Percentiles rank a stretch among this genome's conserved stretches.
phyloP scores from a whole-genome alignment of 2,329 filamentous ascomycete species.

The Pseudogymnoascus sp. region DNA sequence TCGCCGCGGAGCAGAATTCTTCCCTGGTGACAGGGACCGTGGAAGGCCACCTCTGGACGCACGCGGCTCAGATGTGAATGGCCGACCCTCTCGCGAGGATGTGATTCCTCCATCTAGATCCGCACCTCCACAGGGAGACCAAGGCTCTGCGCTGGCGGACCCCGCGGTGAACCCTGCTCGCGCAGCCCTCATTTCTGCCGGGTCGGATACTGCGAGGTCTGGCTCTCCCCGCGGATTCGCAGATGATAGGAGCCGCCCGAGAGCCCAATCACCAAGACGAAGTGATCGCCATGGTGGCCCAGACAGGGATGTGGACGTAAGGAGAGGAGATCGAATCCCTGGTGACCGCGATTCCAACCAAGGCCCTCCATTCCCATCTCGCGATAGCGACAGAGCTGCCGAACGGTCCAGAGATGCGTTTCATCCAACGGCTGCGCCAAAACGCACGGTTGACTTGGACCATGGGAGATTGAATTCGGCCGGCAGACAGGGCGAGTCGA shows the following conservation, averaged over 20 bases:
- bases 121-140: conserved; percentile 18
- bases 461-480: conserved; percentile 35
- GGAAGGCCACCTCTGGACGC: conserved; percentile 18
- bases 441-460: conserved; percentile 39
- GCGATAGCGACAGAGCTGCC: conserved; percentile 32
- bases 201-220: conserved; percentile 21
- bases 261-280: conserved; percentile 41
- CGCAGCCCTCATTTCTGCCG: conserved; percentile 26
- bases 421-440: conserved; percentile 28
- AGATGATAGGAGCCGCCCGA: conserved; percentile 26
- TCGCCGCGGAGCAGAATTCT: neutral
- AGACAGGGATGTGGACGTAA: conserved; percentile 34
- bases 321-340: conserved; percentile 20
- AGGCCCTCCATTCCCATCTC: neutral
- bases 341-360: neutral
- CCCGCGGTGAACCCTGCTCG: conserved; percentile 26
- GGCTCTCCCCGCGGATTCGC: conserved; percentile 24
- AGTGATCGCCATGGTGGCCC: conserved; percentile 31
- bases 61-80: conserved; percentile 20
- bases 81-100: conserved; percentile 25
- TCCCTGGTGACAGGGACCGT: conserved; percentile 12
- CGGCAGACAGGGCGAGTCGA: conserved; percentile 46
- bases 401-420: conserved; percentile 31
- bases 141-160: conserved; percentile 21
- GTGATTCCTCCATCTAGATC: conserved; percentile 24